Evolutionary conservation across 2,329 filamentous ascomycete genomes (phyloP), one percentile per base, ranked within the genome.

Genomic region (Alternaria novae-zelandiae): DNA sequence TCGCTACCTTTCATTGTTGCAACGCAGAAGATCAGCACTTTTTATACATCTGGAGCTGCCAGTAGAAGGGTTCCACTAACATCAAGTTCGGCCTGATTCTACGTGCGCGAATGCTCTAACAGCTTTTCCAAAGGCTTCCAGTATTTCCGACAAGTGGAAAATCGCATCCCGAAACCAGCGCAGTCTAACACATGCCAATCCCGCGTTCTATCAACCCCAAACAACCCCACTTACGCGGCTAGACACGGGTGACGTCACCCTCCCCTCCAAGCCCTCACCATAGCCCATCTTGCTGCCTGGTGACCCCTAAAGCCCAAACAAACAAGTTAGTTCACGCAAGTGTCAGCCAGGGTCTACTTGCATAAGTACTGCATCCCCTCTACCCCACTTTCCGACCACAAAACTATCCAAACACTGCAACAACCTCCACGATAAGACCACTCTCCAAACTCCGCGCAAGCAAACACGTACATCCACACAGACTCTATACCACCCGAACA

Each of bases 241-340:
- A 70, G 59, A 50, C 32, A 57, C 66, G 68, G 66, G 51, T 72
- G 70, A 72, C 69, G 70, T 72, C 70, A 70, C 61, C 53, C n/a
- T 54, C 58, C 58, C 57, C 56, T 50, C 59, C 41, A 63, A 28
- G 23, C 55, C 28, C 49, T 41, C 44, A 17, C 50, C 28, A 26
- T 10, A 59, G 30, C 56, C 54, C 62, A 61, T 61, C 59, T 59
- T 63, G 68, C 62, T 62, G 67, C 67, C 69, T 70, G 56, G 54
- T 64, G 32, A 64, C 62, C 56, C 54, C 21, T 15, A 45, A 53
- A 36, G 49, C 30, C 13, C 54, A 59, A 66, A 63, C 60, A 60
- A 66, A 62, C 66, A 70, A 67, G 68, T 66, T 54, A 45, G 64
- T 59, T 61, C 49, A 26, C 58, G 47, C 57, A 49, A 51, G n/a